A percentile compares a stretch with the other conserved stretches of the same genome.
These are phyloP conservation scores for Globisporangium spinosum DNA, from an alignment of 352 stramenopile genomes.

Conservation along the genomic window DNA sequence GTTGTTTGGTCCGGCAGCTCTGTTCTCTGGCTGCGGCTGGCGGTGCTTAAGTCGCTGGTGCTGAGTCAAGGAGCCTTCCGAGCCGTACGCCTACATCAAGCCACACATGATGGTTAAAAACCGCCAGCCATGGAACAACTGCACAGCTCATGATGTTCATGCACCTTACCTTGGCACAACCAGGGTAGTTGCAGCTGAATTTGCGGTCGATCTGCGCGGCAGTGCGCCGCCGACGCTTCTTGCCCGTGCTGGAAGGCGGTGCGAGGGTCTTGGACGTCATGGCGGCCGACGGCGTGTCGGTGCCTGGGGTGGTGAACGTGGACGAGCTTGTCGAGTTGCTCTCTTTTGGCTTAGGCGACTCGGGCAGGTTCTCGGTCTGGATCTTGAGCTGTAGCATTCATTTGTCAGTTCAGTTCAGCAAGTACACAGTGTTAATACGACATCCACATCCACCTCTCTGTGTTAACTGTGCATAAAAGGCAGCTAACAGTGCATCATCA, in stretches of 20 bases:
- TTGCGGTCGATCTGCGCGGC: slow-evolving; percentile 84
- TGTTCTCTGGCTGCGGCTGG: slow-evolving; percentile 25
- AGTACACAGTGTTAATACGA: background rate
- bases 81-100: slow-evolving; percentile 61
- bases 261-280: slow-evolving; percentile 28
- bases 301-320: slow-evolving; percentile 14
- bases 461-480: background rate
- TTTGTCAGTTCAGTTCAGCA: background rate
- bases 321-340: slow-evolving; percentile 24
- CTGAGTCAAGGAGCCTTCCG: slow-evolving; percentile 73
- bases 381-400: slow-evolving; percentile 42
- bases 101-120: background rate
- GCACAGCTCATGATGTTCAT: background rate
- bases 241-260: slow-evolving; percentile 43
- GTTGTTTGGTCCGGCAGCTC: slow-evolving; percentile 25
- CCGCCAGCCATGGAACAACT: background rate
- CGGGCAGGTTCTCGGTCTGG: slow-evolving; percentile 41
- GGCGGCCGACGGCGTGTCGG: slow-evolving; percentile 15
- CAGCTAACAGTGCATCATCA: background rate
- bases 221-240: slow-evolving; percentile 68
- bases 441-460: background rate
- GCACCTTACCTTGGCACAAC: slow-evolving; percentile 54
- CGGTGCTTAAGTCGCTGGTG: slow-evolving; percentile 79
- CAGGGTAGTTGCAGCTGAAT: slow-evolving; percentile 55
- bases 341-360: slow-evolving; percentile 12